A percentile compares a stretch with the other conserved stretches of the same genome.
Evolutionary conservation across 2,329 filamentous ascomycete genomes (phyloP).

Genomic region (Diaporthe sp.): DNA sequence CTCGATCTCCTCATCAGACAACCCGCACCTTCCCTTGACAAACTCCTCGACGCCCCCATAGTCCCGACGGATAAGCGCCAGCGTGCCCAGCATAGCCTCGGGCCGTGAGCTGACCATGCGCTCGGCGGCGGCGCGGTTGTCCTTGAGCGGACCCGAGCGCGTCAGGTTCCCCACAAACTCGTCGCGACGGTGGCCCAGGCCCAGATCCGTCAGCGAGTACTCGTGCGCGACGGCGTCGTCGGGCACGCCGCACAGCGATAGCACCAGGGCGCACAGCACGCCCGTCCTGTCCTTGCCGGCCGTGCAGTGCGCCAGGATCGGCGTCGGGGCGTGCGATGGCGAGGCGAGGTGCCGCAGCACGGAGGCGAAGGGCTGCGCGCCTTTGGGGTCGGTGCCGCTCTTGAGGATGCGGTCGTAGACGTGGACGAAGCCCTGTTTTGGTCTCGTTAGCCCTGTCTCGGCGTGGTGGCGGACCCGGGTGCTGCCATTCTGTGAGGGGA

Average conservation of each 20-base stretch:
- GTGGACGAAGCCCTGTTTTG: conserved; percentile 68
- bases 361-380: conserved; percentile 67
- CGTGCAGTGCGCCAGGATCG: conserved; percentile 78
- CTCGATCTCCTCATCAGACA: conserved; percentile 68
- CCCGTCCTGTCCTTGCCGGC: conserved; percentile 85
- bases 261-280: conserved; percentile 74
- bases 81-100: conserved; percentile 61
- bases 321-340: conserved; percentile 50
- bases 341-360: conserved; percentile 68
- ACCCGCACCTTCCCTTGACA: conserved; percentile 67
- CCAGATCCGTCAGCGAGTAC: conserved; percentile 75
- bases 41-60: conserved; percentile 76
- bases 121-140: conserved; percentile 57
- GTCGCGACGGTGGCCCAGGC: conserved; percentile 66
- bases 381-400: conserved; percentile 56
- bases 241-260: conserved; percentile 72
- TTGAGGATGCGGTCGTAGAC: conserved; percentile 74
- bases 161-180: conserved; percentile 64
- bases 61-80: conserved; percentile 67
- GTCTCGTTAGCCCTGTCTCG: neutral
- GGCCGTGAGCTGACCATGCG: conserved; percentile 60
- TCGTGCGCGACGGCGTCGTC: conserved; percentile 73
- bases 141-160: conserved; percentile 62
- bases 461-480: neutral
- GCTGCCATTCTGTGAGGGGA: neutral